phyloP scores from a whole-genome alignment of 768 basidiomycete species.

The Albatrellus ellisii region DNA sequence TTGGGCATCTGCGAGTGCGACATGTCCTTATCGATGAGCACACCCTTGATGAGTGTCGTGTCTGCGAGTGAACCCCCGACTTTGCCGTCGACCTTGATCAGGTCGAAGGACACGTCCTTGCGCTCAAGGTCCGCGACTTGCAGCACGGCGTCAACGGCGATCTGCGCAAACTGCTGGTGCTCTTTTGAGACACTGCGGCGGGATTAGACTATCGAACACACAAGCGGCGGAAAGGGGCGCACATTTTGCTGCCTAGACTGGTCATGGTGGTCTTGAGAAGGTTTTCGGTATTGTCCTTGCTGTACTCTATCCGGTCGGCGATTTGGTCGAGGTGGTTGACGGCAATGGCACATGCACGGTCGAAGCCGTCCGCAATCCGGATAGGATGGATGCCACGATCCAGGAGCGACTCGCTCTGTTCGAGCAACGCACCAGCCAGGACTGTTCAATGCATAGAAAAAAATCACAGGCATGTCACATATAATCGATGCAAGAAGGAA shows the following conservation, averaged over 20 bases:
- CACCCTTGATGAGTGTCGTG: conserved; percentile 89
- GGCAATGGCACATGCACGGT: conserved; percentile 84
- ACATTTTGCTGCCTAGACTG: conserved; percentile 97
- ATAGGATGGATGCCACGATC: conserved; percentile 99
- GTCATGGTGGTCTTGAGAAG: conserved; percentile 93
- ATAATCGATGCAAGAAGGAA: conserved; percentile 14
- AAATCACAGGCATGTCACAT: neutral
- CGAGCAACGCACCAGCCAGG: conserved; percentile 92
- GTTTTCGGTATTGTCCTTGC: conserved; percentile 69
- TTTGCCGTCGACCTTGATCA: conserved; percentile 99
- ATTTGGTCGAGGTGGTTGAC: conserved; percentile 84
- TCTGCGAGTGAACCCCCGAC: conserved; percentile 96
- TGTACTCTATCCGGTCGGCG: conserved; percentile 82
- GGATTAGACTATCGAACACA: neutral
- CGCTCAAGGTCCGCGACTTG: conserved; percentile 92
- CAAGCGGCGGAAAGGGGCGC: conserved; percentile 16
- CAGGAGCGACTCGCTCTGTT: conserved; percentile 90
- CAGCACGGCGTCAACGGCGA: conserved; percentile 94
- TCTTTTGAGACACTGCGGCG: conserved; percentile 84
- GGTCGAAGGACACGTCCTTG: conserved; percentile 90
- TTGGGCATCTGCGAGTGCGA: conserved; percentile 98
- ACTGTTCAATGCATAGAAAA: conserved; percentile 26
- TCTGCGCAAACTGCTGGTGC: conserved; percentile 88
- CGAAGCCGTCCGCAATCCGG: conserved; percentile 97
- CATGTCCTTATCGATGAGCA: conserved; percentile 99